Evolutionary conservation across 1,284 basidiomycete genomes (phyloP), one percentile per base, ranked within the genome.

Genomic region (Prillingera fragicola): DNA sequence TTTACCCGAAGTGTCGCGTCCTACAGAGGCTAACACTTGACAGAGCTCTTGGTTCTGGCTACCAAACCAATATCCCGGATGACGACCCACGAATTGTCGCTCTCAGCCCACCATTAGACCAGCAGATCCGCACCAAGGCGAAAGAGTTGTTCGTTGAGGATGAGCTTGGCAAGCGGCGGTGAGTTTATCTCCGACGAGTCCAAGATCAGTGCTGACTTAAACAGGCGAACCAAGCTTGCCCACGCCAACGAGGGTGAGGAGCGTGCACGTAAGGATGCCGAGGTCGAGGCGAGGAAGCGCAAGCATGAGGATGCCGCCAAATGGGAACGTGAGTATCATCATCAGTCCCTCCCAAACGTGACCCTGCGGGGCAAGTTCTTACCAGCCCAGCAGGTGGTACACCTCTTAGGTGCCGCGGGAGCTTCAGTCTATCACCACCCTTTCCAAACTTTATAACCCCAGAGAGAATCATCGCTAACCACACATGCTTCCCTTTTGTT

Each of bases 91-190:
- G 68, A 25, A 44, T 75, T 8, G 44, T 50, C 3, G 61, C 67
- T 27, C 60, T 78, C n/a, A 62, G 55, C 12, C 72, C 73, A 1
- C 57, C 70, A 1, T 66, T 70, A 23, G 72, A 77, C 47, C 57
- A 62, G 15, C 73, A 74, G 36, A 63, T 78, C 25, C 61, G 73
- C 42, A 56, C 57, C 17, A 74, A 74, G 46, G 73, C 74, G 5
- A 74, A 75, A 53, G 74, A 78, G 50, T 63, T 78, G 17, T 62
- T 78, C 52, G 69, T 78, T n/a, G 77, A 78, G 50, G 77, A 78
- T 37, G 76, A 78, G 58, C 57, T 79, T 23, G 63, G 73, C n/a
- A 59, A 71, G 46, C 50, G 75, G 44, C 58, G 72, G 73, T 73
- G 44, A 52, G 70, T 54, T 22, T 8, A n/a, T 14, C 5, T 7